These are phyloP conservation scores for Schizothecium vesticola DNA, from an alignment of 495 filamentous ascomycete genomes.

Conservation along the genomic window DNA sequence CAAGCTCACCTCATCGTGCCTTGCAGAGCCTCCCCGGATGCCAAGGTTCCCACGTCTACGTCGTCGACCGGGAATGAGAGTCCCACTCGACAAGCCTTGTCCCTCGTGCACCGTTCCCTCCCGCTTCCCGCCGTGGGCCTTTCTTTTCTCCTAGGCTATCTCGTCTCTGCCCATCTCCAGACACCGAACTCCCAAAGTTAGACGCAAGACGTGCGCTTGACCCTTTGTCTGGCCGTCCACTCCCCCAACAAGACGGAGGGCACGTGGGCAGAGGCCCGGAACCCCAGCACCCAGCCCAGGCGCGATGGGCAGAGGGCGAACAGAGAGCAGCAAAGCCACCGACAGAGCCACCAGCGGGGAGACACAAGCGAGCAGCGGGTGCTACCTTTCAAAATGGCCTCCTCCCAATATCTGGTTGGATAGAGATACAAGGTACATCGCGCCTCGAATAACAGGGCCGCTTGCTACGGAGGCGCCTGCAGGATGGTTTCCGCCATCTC, in stretches of 20 bases:
- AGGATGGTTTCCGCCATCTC: not conserved
- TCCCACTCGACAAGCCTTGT: not conserved
- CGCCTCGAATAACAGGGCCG: not conserved
- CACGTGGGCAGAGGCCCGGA: not conserved
- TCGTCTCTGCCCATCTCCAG: not conserved
- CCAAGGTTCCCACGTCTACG: not conserved
- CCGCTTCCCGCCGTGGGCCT: not conserved
- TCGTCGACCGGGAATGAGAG: not conserved
- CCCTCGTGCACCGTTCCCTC: not conserved
- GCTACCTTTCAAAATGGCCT: not conserved
- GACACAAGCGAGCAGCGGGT: not conserved
- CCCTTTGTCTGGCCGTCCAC: no score
- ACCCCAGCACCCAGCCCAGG: not conserved
- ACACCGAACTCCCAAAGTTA: not conserved
- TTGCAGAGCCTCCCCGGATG: slow-evolving; percentile 7
- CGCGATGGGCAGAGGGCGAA: not conserved
- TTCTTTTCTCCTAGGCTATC: not conserved
- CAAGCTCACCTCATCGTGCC: not conserved
- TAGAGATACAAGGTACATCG: not conserved
- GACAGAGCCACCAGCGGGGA: not conserved
- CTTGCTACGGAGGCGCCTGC: not conserved
- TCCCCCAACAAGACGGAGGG: not conserved
- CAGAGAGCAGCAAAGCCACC: not conserved
- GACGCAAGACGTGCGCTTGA: no score
- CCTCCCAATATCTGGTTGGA: not conserved